Conservation (phyloP, 2,329 filamentous ascomycete species). For the Cyphellophora europaea region DNA sequence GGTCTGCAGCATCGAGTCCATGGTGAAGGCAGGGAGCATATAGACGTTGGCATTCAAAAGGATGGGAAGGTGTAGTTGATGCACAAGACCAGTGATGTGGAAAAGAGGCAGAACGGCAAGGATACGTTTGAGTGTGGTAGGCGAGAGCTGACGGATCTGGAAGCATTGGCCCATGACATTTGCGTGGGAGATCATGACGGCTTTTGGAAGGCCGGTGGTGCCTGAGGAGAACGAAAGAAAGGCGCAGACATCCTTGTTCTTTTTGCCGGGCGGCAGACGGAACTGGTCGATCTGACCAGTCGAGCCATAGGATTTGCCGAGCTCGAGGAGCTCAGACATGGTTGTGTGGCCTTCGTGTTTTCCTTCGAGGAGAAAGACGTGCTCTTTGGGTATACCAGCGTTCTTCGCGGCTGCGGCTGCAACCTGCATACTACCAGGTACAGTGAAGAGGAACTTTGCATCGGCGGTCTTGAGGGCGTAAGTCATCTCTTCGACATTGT, state of each 20-base stretch:
- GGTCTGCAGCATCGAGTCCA: conserved; percentile 46
- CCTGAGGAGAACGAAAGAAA: conserved; percentile 29
- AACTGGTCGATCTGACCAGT: conserved; percentile 38
- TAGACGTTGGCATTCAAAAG: conserved; percentile 56
- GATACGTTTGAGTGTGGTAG: conserved; percentile 39
- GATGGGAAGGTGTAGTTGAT: conserved; percentile 54
- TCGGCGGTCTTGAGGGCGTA: conserved; percentile 52
- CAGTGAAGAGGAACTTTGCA: conserved; percentile 30
- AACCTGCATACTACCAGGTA: conserved; percentile 44
- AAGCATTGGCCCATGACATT: conserved; percentile 53
- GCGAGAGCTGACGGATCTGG: conserved; percentile 47
- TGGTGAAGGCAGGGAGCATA: conserved; percentile 56
- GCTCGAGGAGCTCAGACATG: conserved; percentile 23
- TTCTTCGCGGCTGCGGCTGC: conserved; percentile 45
- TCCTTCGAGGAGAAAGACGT: conserved; percentile 50
- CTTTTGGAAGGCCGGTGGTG: conserved; percentile 23
- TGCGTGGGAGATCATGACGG: conserved; percentile 32
- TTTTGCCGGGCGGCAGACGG: conserved; percentile 42
- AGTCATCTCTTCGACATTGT: conserved; percentile 59
- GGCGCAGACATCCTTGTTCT: conserved; percentile 48
- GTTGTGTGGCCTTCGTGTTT: conserved; percentile 39
- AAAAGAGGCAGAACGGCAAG: conserved; percentile 52
- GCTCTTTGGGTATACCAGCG: conserved; percentile 43
- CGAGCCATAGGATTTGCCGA: conserved; percentile 28
- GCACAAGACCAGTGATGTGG: conserved; percentile 56